Evolutionary conservation across 768 basidiomycete genomes (phyloP).

Genomic region (Leccinum fibrillosum): DNA sequence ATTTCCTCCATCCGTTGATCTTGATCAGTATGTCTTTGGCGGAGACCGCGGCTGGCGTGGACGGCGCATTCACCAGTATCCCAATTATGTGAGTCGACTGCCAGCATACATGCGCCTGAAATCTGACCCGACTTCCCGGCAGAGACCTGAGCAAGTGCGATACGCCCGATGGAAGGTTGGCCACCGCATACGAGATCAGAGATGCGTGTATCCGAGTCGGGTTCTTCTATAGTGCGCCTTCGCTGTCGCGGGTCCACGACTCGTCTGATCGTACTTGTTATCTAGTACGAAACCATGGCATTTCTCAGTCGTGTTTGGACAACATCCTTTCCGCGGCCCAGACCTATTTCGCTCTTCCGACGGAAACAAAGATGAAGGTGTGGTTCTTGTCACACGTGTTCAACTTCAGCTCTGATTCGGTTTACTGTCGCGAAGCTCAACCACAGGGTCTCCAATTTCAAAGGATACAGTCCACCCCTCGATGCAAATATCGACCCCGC

Average conservation of each 20-base stretch:
- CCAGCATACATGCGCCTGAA: not conserved
- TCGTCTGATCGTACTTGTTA: not conserved
- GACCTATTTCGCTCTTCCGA: conserved; percentile 63
- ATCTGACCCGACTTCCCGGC: not conserved
- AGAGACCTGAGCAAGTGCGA: conserved; percentile 22
- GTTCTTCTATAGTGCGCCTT: conserved; percentile 70
- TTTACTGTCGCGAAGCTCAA: conserved; percentile 48
- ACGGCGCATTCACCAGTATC: conserved; percentile 23
- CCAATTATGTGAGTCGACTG: conserved; percentile 24
- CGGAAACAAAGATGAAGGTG: conserved; percentile 66
- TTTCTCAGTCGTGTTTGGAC: conserved; percentile 50
- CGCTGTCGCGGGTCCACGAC: not conserved
- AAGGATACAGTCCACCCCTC: conserved; percentile 68
- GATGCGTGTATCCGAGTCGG: conserved; percentile 80
- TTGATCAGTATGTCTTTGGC: conserved; percentile 20
- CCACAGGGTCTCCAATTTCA: conserved; percentile 68
- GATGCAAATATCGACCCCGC: conserved; percentile 71
- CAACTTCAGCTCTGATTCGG: not conserved
- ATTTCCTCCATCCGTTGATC: not conserved
- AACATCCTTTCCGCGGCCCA: conserved; percentile 46
- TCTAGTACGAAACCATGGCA: conserved; percentile 76
- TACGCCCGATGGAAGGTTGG: conserved; percentile 33
- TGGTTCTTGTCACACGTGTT: not conserved
- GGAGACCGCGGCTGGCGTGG: conserved; percentile 12
- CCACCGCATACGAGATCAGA: conserved; percentile 56